Percentiles rank a stretch among this genome's conserved stretches.
phyloP scores from a whole-genome alignment of 257 asterid species.

The Nicotiana otophora region DNA sequence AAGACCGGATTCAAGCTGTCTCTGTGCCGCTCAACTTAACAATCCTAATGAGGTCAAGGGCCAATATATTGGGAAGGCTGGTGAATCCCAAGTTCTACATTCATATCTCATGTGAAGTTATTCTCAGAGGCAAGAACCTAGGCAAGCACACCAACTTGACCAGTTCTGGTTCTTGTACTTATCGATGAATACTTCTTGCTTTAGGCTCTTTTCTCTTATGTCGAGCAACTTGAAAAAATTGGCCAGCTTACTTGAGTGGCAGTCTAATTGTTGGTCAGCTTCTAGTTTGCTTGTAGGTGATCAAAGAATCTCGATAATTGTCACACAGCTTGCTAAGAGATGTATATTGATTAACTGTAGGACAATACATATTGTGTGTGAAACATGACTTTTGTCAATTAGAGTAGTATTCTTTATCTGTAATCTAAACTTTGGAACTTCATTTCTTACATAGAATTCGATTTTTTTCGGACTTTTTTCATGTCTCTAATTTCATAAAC shows the following conservation, averaged over 20 bases:
- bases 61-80: slow-evolving; percentile 67
- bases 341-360: not conserved
- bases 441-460: too few relatives aligned
- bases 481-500: too few relatives aligned
- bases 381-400: not conserved
- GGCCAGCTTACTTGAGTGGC: not conserved
- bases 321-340: not conserved
- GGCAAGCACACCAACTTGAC: slow-evolving; percentile 54
- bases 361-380: not conserved
- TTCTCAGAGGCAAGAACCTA: slow-evolving; percentile 46
- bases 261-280: not conserved
- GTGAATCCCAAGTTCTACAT: slow-evolving; percentile 61
- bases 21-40: slow-evolving; percentile 69
- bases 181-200: slow-evolving; percentile 18
- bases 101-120: slow-evolving; percentile 39
- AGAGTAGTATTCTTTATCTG: not conserved
- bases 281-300: not conserved
- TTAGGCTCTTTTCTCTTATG: not conserved
- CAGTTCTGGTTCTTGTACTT: slow-evolving; percentile 41
- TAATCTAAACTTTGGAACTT: not conserved
- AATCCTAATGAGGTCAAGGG: slow-evolving; percentile 62
- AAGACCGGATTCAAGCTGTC: slow-evolving; percentile 30
- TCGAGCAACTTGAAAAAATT: not conserved
- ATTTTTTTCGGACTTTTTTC: too few relatives aligned
- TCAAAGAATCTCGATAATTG: not conserved